Evolutionary conservation across 805 yeast species (phyloP), one percentile per base, ranked within the genome.

Genomic region (Ogataea zsoltii): DNA sequence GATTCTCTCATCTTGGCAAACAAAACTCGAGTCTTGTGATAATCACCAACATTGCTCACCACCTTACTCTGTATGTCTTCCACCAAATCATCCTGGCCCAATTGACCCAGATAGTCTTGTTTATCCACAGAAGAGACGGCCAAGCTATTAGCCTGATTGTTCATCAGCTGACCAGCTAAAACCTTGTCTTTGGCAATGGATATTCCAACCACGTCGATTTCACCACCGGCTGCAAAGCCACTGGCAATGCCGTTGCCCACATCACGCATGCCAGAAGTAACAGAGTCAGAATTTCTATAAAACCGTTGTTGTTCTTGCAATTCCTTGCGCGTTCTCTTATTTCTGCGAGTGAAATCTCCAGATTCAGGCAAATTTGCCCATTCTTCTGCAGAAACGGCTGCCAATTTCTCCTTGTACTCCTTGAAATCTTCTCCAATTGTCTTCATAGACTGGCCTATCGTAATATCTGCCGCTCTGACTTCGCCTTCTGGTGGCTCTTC

Each of bases 281-380:
- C 63, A 1, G 80, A 60, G 61, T 92, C 97, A 0, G 96, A 94
- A 2, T 86, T 87, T 9, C 96, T 89, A 61, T 89, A 92, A 33
- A 77, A 79, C 48, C 96, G 69, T 51, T 83, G 82, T 46, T 79
- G 78, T 54, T 71, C 74, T 57, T 83, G 85, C 38, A 78, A 76
- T 43, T 81, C 72, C 35, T 80, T 63, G 43, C 96, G 69, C 39
- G 76, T 69, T 45, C 98, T 68, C 54, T 90, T 88, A 64, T 89
- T 89, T 46, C 80, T 72, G 57, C 82, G 76, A 0, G 99, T 94
- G 57, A 88, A 70, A 63, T 92, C 98, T 1, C 89, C 86, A 1
- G 88, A 94, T 51, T 89, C 96, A 0, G 98, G 98, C 3, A 92
- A 59, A 49, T 71, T 75, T 4, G 76, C 73, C 99, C 99, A 92